A percentile compares a stretch with the other conserved stretches of the same genome.
Evolutionary conservation across 208 protist genomes (phyloP).

Genomic region (Trypanosoma mega): DNA sequence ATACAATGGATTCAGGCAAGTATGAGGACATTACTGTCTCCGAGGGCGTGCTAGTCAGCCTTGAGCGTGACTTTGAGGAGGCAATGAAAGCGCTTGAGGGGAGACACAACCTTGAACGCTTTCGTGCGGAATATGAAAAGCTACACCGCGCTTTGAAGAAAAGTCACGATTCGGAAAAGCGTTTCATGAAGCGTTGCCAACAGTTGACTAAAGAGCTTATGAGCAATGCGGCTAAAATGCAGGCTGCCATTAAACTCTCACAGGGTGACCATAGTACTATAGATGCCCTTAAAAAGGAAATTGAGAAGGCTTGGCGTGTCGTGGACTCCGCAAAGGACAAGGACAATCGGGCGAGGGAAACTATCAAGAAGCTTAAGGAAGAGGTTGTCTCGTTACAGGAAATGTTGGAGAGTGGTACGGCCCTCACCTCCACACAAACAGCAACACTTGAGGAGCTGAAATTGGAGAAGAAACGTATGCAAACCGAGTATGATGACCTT

Average conservation of each 20-base stretch:
- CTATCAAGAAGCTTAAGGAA: conserved; percentile 93
- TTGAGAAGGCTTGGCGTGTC: conserved; percentile 97
- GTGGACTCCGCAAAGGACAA: conserved; percentile 97
- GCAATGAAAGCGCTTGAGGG: conserved; percentile 92
- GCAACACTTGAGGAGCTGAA: conserved; percentile 94
- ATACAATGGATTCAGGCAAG: conserved; percentile 20
- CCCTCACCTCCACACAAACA: conserved; percentile 91
- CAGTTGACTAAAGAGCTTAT: conserved; percentile 97
- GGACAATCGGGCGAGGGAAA: conserved; percentile 95
- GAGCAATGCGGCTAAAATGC: conserved; percentile 97
- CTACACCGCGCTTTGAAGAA: conserved; percentile 95
- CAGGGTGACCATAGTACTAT: conserved; percentile 98
- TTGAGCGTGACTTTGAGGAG: conserved; percentile 95
- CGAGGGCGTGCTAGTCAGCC: conserved; percentile 74
- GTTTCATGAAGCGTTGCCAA: conserved; percentile 94
- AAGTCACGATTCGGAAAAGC: conserved; percentile 97
- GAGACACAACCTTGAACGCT: conserved; percentile 93
- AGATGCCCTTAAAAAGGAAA: conserved; percentile 95
- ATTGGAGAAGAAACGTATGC: conserved; percentile 94
- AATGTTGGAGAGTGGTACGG: conserved; percentile 93
- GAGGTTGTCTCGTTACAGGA: conserved; percentile 94
- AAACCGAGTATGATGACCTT: conserved; percentile 90
- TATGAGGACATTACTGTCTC: conserved; percentile 60
- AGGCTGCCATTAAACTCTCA: conserved; percentile 95
- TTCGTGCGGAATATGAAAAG: conserved; percentile 97